Evolutionary conservation across 1,139 yeast species (phyloP), one percentile per base, ranked within the genome.

Genomic region (Magnusiomyces suaveolens): DNA sequence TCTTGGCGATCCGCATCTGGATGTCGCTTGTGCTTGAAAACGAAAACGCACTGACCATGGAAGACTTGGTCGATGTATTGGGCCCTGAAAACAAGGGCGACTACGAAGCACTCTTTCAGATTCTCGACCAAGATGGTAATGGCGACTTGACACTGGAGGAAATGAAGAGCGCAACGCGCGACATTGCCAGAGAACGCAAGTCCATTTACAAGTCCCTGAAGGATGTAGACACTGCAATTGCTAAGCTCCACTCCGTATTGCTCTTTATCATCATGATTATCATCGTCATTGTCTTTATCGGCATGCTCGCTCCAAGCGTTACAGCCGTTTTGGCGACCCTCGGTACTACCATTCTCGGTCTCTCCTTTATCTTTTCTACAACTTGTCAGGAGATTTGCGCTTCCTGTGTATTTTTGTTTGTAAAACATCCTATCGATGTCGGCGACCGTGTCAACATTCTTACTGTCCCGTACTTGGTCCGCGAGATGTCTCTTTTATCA

Each of bases 341-440:
- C 43, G 76, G 75, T 18, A 69, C 76, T 6, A 62, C 73, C 0
- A 60, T 73, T 50, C 63, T 73, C 43, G 74, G 74, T 2, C 57
- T 73, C 46, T 72, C 76, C 18, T 73, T 72, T 61, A 64, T 73
- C 41, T 71, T 73, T 55, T 62, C 72, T 1, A 62, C 70, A 16
- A 70, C 75, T 23, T 68, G 70, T 18, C 75, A 71, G 57, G 76
- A 73, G 57, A 60, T 73, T 25, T 63, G 72, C 44, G 69, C 72
- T 14, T 69, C 75, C 1, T 71, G 75, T 56, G 69, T 73, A 8
- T 73, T 71, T 57, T 58, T 73, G 55, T 73, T 73, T 54, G 75
- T 71, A 55, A 73, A 73, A 63, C 76, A 73, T 55, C 76, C 76
- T 2, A 62, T 66, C 54, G 76, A 73, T 56, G 71, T 72, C n/a